Conservation (phyloP, 2,329 filamentous ascomycete species). For the Pestalotiopsis sp. region DNA sequence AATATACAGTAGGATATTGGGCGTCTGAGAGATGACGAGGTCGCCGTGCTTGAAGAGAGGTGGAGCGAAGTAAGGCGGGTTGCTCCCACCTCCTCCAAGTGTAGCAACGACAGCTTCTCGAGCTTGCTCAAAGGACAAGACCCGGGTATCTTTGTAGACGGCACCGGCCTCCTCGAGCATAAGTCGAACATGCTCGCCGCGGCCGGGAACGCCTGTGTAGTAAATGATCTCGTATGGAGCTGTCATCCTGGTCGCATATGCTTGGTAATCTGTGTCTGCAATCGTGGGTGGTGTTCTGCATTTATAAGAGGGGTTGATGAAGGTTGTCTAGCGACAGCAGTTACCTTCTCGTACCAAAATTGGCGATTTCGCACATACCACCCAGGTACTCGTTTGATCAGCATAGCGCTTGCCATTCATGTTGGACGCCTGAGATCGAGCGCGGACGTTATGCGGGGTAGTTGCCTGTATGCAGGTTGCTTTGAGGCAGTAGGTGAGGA, state of each 20-base stretch:
- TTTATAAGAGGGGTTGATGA: too few relatives aligned
- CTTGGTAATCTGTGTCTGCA: too few relatives aligned
- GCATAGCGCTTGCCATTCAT: too few relatives aligned
- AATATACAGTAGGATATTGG: constrained; percentile 73
- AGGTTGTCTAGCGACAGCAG: too few relatives aligned
- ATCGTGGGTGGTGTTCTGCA: too few relatives aligned
- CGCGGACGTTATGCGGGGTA: too few relatives aligned
- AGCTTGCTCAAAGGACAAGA: constrained; percentile 27
- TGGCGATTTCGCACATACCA: too few relatives aligned
- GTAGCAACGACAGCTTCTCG: constrained; percentile 36
- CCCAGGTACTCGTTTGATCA: too few relatives aligned
- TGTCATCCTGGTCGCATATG: constrained; percentile 30
- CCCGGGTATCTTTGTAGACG: constrained; percentile 62
- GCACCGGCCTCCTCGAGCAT: constrained; percentile 68
- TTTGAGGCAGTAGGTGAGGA: too few relatives aligned
- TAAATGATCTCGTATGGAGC: constrained; percentile 66
- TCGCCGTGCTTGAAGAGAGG: constrained; percentile 66
- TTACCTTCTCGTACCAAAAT: too few relatives aligned
- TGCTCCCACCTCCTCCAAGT: constrained; percentile 51
- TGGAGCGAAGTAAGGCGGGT: constrained; percentile 66
- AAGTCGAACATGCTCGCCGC: constrained; percentile 73
- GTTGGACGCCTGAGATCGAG: too few relatives aligned
- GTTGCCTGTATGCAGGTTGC: too few relatives aligned
- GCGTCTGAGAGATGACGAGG: constrained; percentile 66
- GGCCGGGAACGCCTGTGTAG: constrained; percentile 70